Evolutionary conservation across 2,329 filamentous ascomycete species (phyloP), one percentile per base, ranked within the genome.

Genomic region (Fusarium algeriense): DNA sequence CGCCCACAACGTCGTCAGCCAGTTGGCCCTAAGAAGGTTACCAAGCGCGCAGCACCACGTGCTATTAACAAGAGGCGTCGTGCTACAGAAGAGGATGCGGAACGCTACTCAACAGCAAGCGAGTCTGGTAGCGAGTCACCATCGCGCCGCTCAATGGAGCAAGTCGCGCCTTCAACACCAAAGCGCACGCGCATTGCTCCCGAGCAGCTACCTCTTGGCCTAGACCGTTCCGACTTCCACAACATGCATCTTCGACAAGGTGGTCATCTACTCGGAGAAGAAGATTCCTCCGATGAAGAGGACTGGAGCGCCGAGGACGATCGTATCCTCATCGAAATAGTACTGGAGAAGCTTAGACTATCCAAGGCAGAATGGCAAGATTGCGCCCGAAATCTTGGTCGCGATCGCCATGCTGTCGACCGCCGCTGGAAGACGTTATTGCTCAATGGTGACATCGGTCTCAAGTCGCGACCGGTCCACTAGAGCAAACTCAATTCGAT

Each of bases 361-460:
- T 86, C 86, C 73, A 90, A 89, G 79, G 84, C 85, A 54, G 89
- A 92, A 63, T 91, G 89, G 90, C 88, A 90, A 64, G 89, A 92
- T 76, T 91, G 89, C 78, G 90, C 89, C 45, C 84, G 88, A 64
- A 89, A 84, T 71, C 82, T 92, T 11, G 89, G 90, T 67, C 88
- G 86, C 74, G 88, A 91, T 79, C 83, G 87, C 55, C 82, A 84
- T 63, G 87, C 84, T 64, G 82, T 91, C 48, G 86, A 86, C 44
- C 82, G 85, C 54, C 82, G 90, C 73, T 92, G 90, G 90, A 89
- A 87, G 82, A 90, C 85, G 60, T 81, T 92, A 38, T 85, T 91
- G 79, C 79, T 84, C 45, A 83, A 83, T 64, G 89, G 89, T 57
- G 88, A 90, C 32, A 83, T 91, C 26, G 89, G 88, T 12, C 80